Evolutionary conservation across 208 protist genomes (phyloP), one percentile per base, ranked within the genome.

Genomic region (Novymonas esmeraldas): DNA sequence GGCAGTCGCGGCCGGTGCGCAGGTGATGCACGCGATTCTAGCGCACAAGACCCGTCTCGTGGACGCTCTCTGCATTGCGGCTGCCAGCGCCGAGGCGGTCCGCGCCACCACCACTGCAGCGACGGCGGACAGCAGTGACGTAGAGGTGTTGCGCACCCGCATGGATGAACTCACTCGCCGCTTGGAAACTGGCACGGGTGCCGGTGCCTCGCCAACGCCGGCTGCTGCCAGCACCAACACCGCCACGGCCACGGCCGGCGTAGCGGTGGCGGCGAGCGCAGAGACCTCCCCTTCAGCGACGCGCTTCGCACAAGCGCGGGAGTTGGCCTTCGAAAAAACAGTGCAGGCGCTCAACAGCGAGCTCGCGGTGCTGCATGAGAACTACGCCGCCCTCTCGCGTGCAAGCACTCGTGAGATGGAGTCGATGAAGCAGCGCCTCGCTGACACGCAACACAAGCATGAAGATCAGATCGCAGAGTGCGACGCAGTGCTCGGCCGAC

Each of bases 301-400:
- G n/a, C 59, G 55, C 20, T 66, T 70, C 11, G 68, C 65, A 10
- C 48, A 72, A 29, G 73, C 77, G 22, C 70, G 66, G 6, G 36
- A 76, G 2, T 54, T 75, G 26, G 75, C 79, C n/a, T 80, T 78
- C 60, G 82, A 88, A 49, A 78, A 85, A 61, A 89, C 79, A 26
- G 74, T 77, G 24, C 72, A 70, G 36, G 38, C 76, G 9, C 80
- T 92, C 50, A 89, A 85, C 70, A 82, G 39, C 45, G 80, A 92
- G 56, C 52, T 92, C 42, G 58, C 71, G 6, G 45, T 66, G 38
- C 67, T 80, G 41, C 75, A 89, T 33, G 67, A 73, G 22, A 68
- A 73, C 42, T 67, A 71, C 49, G 49, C 48, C 2, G 71, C 71
- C 14, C 42, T 71, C 20, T 52, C 64, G 13, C 71, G 58, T 6